Conservation (phyloP, 495 filamentous ascomycete species). For the Paragyromitra xinjiangensis region DNA sequence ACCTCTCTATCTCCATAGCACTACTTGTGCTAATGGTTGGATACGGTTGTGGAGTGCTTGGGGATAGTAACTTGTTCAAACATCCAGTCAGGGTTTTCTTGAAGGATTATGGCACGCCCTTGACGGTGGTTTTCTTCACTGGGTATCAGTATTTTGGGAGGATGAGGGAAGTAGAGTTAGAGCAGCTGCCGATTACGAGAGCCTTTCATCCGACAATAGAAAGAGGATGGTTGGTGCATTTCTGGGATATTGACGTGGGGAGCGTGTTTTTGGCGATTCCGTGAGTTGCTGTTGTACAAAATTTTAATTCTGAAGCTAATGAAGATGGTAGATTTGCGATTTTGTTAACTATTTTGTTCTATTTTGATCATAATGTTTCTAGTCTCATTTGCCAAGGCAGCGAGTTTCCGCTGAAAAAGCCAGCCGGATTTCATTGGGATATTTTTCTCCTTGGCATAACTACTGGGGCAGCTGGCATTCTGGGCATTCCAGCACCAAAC, state of each 20-base stretch:
- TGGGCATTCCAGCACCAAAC: constrained; percentile 91
- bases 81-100: constrained; percentile 77
- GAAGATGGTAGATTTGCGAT: constrained; percentile 69
- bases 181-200: constrained; percentile 73
- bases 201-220: constrained; percentile 85
- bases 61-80: constrained; percentile 73
- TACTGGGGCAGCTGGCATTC: constrained; percentile 80
- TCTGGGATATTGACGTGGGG: constrained; percentile 80
- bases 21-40: constrained; percentile 76
- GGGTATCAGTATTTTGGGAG: constrained; percentile 86
- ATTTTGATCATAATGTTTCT: constrained; percentile 92
- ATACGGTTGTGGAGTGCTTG: constrained; percentile 75
- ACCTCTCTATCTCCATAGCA: constrained; percentile 76
- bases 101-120: constrained; percentile 83
- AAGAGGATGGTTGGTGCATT: constrained; percentile 82
- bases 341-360: constrained; percentile 79
- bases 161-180: constrained; percentile 72
- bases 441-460: constrained; percentile 90
- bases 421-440: constrained; percentile 96
- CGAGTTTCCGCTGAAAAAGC: constrained; percentile 89
- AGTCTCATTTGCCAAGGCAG: constrained; percentile 91
- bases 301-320: background rate
- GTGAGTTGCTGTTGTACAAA: constrained; percentile 13
- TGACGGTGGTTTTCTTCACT: constrained; percentile 87
- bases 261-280: constrained; percentile 89